phyloP scores from a whole-genome alignment of 169 alveolate genomes.

The Eimeria tenella region DNA sequence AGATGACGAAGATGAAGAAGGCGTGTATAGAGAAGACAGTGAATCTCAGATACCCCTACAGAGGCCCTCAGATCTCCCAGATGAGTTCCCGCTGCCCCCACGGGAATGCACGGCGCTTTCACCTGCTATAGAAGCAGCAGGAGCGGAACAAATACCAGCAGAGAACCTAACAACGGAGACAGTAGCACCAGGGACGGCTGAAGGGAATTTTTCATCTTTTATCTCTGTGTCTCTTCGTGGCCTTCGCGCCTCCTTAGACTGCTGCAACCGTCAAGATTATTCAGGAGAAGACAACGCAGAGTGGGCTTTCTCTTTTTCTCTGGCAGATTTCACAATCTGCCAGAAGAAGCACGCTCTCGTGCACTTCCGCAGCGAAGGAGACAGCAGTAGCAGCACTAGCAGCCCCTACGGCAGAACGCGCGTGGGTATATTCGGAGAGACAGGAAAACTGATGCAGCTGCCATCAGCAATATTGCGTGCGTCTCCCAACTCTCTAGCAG shows the following conservation, averaged over 20 bases:
- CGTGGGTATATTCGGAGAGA: conserved; percentile 42
- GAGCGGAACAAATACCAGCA: neutral
- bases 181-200: conserved; percentile 4
- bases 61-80: conserved; percentile 34
- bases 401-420: conserved; percentile 30
- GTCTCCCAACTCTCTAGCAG: conserved; percentile 43
- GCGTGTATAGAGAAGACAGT: neutral
- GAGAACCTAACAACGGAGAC: neutral
- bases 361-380: conserved; percentile 74
- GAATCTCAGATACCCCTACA: neutral
- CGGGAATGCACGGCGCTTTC: neutral
- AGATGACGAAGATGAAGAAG: conserved; percentile 79
- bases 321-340: conserved; percentile 81
- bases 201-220: neutral
- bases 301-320: conserved; percentile 83
- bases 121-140: conserved; percentile 15
- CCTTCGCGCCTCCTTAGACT: conserved; percentile 30
- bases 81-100: conserved; percentile 48
- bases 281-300: conserved; percentile 84
- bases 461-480: conserved; percentile 51
- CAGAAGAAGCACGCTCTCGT: conserved; percentile 69
- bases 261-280: conserved; percentile 81
- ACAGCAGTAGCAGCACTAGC: conserved; percentile 24
- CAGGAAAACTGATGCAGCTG: conserved; percentile 32
- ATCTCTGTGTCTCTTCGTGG: conserved; percentile 37